A percentile compares a stretch with the other conserved stretches of the same genome.
phyloP scores from a whole-genome alignment of 192 early-diverging fungal species.

The Entrophospora sp. region DNA sequence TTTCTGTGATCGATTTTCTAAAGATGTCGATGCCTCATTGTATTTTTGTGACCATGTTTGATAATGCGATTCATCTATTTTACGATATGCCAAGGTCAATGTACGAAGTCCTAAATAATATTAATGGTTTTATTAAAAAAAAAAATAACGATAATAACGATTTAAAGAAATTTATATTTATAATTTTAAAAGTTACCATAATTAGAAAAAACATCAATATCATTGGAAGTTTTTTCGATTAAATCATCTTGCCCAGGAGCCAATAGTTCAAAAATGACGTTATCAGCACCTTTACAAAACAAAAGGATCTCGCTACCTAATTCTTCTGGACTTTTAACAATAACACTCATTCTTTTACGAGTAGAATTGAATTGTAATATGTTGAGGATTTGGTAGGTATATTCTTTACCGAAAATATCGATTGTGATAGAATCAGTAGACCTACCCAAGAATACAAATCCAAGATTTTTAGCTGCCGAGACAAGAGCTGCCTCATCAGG shows the following conservation, averaged over 20 bases:
- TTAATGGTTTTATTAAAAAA: no score
- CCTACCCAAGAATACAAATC: conserved; percentile 60
- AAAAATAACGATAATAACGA: background rate
- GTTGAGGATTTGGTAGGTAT: conserved; percentile 72
- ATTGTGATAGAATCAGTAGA: conserved; percentile 34
- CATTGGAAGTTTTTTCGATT: conserved; percentile 48
- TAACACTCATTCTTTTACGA: conserved; percentile 88
- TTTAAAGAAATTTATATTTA: background rate
- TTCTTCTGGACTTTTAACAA: conserved; percentile 63
- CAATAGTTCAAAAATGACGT: conserved; percentile 83
- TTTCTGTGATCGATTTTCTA: conserved; percentile 64
- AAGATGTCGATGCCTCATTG: conserved; percentile 57
- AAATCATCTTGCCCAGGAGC: conserved; percentile 34
- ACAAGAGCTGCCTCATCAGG: conserved; percentile 81
- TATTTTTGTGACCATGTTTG: conserved; percentile 66
- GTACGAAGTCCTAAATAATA: conserved; percentile 70
- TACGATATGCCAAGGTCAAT: conserved; percentile 72
- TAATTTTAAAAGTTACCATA: no score
- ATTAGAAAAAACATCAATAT: conserved; percentile 68
- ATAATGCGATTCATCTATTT: conserved; percentile 65
- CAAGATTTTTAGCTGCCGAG: conserved; percentile 64
- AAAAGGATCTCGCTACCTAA: conserved; percentile 77
- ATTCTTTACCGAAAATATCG: conserved; percentile 55
- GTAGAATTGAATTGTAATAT: conserved; percentile 92
- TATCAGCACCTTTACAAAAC: conserved; percentile 94